Conservation (phyloP, 192 early-diverging fungal species). For the Dissophora ornata region DNA sequence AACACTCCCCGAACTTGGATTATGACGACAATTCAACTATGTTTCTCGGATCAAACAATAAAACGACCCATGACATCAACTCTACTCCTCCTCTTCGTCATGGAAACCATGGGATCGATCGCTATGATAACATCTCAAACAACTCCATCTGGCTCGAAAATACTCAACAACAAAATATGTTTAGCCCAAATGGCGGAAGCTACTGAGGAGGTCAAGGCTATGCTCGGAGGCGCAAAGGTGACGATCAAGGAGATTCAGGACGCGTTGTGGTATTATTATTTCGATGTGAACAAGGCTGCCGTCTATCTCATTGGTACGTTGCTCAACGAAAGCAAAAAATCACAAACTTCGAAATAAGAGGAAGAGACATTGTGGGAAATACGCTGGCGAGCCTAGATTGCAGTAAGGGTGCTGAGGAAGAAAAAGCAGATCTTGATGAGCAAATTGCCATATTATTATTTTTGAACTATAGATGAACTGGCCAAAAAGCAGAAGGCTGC, state of each 20-base stretch:
- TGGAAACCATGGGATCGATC: too few relatives aligned
- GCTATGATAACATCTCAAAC: too few relatives aligned
- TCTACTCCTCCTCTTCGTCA: background rate
- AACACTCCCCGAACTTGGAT: too few relatives aligned
- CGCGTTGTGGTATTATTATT: constrained; percentile 79
- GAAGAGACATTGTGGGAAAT: too few relatives aligned
- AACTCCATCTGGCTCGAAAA: too few relatives aligned
- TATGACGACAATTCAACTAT: too few relatives aligned
- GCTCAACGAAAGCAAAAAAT: too few relatives aligned
- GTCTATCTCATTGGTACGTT: constrained; percentile 76
- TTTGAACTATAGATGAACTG: constrained; percentile 21
- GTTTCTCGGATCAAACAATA: too few relatives aligned
- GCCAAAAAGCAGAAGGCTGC: constrained; percentile 38
- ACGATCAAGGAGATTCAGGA: constrained; percentile 74
- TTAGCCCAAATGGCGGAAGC: constrained; percentile 64
- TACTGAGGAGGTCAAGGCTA: constrained; percentile 64
- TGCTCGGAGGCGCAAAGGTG: constrained; percentile 70
- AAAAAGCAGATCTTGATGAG: constrained; percentile 56
- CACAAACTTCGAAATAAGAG: too few relatives aligned
- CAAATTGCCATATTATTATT: constrained; percentile 7
- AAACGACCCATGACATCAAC: too few relatives aligned
- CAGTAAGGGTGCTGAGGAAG: constrained; percentile 3
- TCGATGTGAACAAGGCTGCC: constrained; percentile 73
- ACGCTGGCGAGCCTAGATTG: too few relatives aligned
- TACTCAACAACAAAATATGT: too few relatives aligned